These are phyloP conservation scores for Cryptococcus amylolentus DNA, from an alignment of 1,284 basidiomycete genomes.

Conservation along the genomic window DNA sequence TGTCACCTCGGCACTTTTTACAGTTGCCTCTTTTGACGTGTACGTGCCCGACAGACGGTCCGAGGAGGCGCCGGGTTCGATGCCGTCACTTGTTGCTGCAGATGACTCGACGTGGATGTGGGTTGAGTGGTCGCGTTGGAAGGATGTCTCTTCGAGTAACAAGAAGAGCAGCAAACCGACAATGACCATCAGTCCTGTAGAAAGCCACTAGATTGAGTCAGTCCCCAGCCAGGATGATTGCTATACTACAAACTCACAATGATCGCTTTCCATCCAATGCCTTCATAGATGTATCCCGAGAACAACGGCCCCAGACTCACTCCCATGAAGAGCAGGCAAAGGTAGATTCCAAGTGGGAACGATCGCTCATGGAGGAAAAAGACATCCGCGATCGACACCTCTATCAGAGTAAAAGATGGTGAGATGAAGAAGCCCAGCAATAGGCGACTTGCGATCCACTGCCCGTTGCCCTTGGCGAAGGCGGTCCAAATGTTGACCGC, in stretches of 20 bases:
- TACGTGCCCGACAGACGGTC: background rate
- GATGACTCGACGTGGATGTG: background rate
- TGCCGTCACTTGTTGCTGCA: background rate
- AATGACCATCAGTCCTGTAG: conserved; percentile 15
- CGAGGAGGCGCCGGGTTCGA: background rate
- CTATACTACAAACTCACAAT: conserved; percentile 11
- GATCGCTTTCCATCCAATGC: conserved; percentile 23
- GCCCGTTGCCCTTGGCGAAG: conserved; percentile 13
- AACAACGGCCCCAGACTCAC: conserved; percentile 2
- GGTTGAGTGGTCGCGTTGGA: conserved; percentile 10
- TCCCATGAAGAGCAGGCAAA: too few species aligned
- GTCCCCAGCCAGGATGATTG: background rate
- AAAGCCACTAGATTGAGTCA: conserved; percentile 15
- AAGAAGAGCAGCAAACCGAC: conserved; percentile 25
- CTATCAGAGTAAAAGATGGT: conserved; percentile 24
- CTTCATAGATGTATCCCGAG: conserved; percentile 27
- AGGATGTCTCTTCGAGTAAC: conserved; percentile 31
- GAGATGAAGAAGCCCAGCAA: conserved; percentile 18
- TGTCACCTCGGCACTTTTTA: background rate
- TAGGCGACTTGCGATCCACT: conserved; percentile 19
- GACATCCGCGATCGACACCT: conserved; percentile 26
- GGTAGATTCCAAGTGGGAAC: conserved; percentile 22
- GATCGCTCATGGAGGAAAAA: conserved; percentile 32
- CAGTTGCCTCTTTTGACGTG: background rate
- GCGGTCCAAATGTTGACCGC: conserved; percentile 20